Base-by-base conservation (phyloP, 129 eudicot genomes). In the Artemisia tridentata region DNA sequence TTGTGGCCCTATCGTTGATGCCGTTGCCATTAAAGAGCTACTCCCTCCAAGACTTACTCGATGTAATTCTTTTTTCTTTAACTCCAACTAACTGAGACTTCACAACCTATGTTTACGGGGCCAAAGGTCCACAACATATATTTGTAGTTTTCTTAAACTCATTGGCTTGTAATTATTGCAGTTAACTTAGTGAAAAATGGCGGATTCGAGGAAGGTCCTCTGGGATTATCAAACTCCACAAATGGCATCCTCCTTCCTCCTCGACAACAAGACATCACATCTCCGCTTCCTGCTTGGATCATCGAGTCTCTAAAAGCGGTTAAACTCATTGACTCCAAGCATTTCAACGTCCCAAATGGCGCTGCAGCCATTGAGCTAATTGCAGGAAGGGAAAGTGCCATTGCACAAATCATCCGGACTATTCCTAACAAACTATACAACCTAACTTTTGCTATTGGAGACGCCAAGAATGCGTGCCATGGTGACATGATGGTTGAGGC, bases 1-100 rank as follows among this genome's bases (percentile, higher is more conserved):
- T 50, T 92, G 98, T 68, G 98, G 98, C 6, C 96, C 98, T 3
- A 79, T 92, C 13, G 56, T 92, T 61, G 96, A 92, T 67, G 88
- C 84, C 11, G 89, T 92, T 48, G 96, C 98, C 23, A 83, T 92
- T 67, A 92, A 89, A 60, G 88, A 88, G 71, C 95, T 92, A 31
- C 72, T 68, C 47, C 98, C 91, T 50, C 90, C 89, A 2, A 72
- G 49, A 60, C 80, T 73, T 75, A 68, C 88, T 2, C 58, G 53
- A 80, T 79, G 97, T 91, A 81, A 71, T 5, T 66, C 41, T 31
- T 31, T 31, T 31, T 31, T 4, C 6, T 31, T 31, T 31, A 31
- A 5, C 4, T 27, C 0, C 31, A 3, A 31, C 6, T 31, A 31
- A 4, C 6, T 31, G 41, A 31, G 41, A 31, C 41, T 31, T 31